A percentile compares a stretch with the other conserved stretches of the same genome.
phyloP scores from a whole-genome alignment of 208 protist species.

The Naegleria fowleri region DNA sequence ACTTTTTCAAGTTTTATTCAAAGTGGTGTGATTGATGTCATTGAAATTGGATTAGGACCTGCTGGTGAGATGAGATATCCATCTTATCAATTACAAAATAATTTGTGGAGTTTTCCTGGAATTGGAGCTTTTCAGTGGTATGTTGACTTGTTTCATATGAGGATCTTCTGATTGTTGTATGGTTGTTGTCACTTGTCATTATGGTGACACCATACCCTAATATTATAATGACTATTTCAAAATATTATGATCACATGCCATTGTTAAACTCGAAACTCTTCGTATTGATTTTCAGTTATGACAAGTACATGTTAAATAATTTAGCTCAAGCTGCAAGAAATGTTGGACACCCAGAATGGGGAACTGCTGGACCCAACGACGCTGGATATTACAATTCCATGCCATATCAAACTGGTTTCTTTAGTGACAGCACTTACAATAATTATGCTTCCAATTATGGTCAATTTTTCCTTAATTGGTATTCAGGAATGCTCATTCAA shows the following conservation, averaged over 20 bases:
- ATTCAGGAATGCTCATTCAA: constrained; percentile 35
- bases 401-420: constrained; percentile 30
- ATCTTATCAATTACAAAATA: constrained; percentile 42
- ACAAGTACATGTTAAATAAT: constrained; percentile 33
- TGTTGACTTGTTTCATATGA: too few species aligned
- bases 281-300: too few species aligned
- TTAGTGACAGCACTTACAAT: neutral
- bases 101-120: constrained; percentile 45
- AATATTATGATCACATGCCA: too few species aligned
- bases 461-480: constrained; percentile 48
- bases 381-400: constrained; percentile 31
- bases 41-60: constrained; percentile 49
- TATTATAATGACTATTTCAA: too few species aligned
- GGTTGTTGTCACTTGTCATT: neutral
- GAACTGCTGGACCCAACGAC: constrained; percentile 21
- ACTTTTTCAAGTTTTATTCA: neutral
- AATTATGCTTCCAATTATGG: constrained; percentile 38
- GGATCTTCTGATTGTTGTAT: neutral
- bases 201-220: too few species aligned
- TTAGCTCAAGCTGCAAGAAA: neutral
- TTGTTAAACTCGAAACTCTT: too few species aligned
- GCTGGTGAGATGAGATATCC: constrained; percentile 49
- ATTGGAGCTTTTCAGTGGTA: constrained; percentile 35
- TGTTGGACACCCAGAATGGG: constrained; percentile 28
- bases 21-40: constrained; percentile 31